Evolutionary conservation across 140 eudicot genomes (phyloP), one percentile per base, ranked within the genome.

Genomic region (Oenanthe javanica): DNA sequence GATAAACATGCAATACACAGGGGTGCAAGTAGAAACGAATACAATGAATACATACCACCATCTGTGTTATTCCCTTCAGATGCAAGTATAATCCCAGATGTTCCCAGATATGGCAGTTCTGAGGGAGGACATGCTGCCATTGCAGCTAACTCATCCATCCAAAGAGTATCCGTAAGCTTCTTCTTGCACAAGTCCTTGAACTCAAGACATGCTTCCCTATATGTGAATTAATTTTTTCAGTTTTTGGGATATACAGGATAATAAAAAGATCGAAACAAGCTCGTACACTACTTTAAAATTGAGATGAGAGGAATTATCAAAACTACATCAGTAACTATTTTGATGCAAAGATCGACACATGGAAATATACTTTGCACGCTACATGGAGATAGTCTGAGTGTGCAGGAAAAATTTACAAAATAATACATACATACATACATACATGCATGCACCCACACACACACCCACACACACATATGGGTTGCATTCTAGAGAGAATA

Each of bases 81-180:
- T 49, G 97, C 81, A 64, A 95, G 86, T 80, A 88, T 79, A 55
- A 95, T 83, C 50, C 99, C 99, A 23, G 97, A 88, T 47, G 95
- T 83, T 71, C 90, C 99, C 66, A 87, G 59, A 83, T 83, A 95
- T 6, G 99, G 87, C 15, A 92, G 84, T 47, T 88, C 95, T 13
- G 93, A 76, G 75, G 91, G 89, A 8, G 94, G 79, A 36, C 57
- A 89, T 54, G 99, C 97, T 72, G 91, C 90, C 91, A 95, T 89
- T 83, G 97, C 97, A 40, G 99, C 99, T 86, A 95, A 83, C 85
- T 95, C 97, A 83, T 89, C 93, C 91, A 89, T 91, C 99, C 99
- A 95, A 59, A 88, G 90, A 54, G 91, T 92, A 80, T 95, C 99
- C 23, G 84, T 85, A 80, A 85, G 87, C 86, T 95, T 95, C 87